A percentile compares a stretch with the other conserved stretches of the same genome.
Evolutionary conservation across 2,329 filamentous ascomycete genomes (phyloP).

Genomic region (Didymella exigua): DNA sequence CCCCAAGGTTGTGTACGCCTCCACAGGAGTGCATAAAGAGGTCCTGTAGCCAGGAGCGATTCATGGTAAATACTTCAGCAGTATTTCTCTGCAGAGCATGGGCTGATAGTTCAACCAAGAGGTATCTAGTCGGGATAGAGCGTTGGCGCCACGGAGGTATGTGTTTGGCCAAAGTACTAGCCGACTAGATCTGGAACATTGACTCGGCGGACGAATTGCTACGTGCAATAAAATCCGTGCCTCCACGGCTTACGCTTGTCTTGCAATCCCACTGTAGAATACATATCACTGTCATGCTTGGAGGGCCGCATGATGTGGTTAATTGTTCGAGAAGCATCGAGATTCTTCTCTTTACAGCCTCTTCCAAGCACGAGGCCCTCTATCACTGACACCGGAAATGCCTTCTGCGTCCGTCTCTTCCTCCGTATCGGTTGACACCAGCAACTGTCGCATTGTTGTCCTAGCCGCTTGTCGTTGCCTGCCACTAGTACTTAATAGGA

Average conservation of each 20-base stretch:
- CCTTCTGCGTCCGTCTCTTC: background rate
- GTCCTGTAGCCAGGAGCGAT: too few species aligned
- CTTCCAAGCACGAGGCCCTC: background rate
- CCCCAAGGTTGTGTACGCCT: too few species aligned
- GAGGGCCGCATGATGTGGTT: background rate
- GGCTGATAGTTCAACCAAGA: too few species aligned
- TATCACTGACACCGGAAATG: background rate
- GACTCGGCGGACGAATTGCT: background rate
- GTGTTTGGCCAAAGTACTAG: background rate
- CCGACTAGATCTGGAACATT: background rate
- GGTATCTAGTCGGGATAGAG: too few species aligned
- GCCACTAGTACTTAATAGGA: slow-evolving; percentile 11
- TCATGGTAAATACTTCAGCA: too few species aligned
- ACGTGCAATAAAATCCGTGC: background rate
- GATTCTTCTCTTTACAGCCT: background rate
- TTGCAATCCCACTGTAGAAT: background rate
- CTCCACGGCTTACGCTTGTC: background rate
- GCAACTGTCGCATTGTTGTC: background rate
- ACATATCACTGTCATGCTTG: background rate
- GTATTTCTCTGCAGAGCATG: too few species aligned
- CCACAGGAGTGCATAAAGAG: too few species aligned
- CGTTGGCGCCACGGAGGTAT: too few species aligned
- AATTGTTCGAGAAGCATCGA: background rate
- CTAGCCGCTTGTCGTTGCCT: background rate
- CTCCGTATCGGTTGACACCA: background rate